Evolutionary conservation across 2,329 filamentous ascomycete species (phyloP), one percentile per base, ranked within the genome.

Genomic region (Trichoderma hamatum): DNA sequence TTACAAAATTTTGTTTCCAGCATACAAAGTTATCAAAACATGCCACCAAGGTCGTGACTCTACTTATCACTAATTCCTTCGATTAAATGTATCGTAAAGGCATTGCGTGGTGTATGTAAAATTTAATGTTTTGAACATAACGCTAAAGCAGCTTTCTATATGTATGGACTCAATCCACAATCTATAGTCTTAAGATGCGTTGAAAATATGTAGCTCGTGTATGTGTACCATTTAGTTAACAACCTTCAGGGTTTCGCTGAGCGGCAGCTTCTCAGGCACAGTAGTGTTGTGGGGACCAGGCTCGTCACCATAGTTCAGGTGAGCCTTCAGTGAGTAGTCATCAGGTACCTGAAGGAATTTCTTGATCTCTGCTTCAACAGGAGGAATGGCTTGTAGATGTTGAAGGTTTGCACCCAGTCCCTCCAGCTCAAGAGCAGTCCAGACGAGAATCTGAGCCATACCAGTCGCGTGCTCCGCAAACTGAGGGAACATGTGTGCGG

Each of bases 371-470:
- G 93, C 90, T 82, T 89, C 88, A 73, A 86, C 84, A 81, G 96
- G 91, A 74, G 96, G 88, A 69, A 97, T 81, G n/a, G 93, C 93
- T 86, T 93, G 96, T 85, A 97, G 96, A 84, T 97, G 94, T 85
- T 97, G 94, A 64, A 97, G 86, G 85, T 94, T 97, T 77, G 90
- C 92, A 73, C 93, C 93, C 68, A 96, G 87, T 34, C 94, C 93
- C 78, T 96, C 93, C 71, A 90, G 85, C 82, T 94, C 92, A 68
- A 97, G 88, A 3, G 90, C 92, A 19, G 90, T 90, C 94, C 94
- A 97, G 73, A 93, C 79, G 72, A 88, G 84, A 81, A 88, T 91
- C 84, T 97, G 92, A 78, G 81, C 76, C 89, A 97, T 97, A 80
- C 87, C 94, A 78, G 86, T 87, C 72, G 90, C 89, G 82, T 97